Evolutionary conservation across 2,329 filamentous ascomycete species (phyloP), one percentile per base, ranked within the genome.

Genomic region (Zarea fungicola): DNA sequence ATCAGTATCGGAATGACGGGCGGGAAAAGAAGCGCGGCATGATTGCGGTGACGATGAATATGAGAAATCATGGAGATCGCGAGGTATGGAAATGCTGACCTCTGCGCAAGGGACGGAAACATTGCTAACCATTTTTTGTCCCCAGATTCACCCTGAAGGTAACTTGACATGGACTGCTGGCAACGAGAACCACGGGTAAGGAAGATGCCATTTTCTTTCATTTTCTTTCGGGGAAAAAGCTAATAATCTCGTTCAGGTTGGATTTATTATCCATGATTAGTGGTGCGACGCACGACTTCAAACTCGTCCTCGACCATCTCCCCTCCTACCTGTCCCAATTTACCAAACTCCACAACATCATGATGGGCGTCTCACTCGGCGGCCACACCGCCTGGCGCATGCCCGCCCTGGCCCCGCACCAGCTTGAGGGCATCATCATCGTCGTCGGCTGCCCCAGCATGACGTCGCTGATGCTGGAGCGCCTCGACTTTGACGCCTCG

Each of bases 401-500:
- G 19, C 29, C 44, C 1, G 34, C 44, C 8, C 5, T 32, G 1
- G 44, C 35, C 5, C 44, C 44, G 2, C 23, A 25, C 22, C 32
- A 41, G 26, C 28, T 48, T 5, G 25, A 40, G 13, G 44, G 21
- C 9, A 9, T 48, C 34, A 21, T 32, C 25, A 37, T 48, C 35
- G 44, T 48, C 5, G 44, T 48, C 16, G 44, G 44, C 21, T 48
- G 34, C 19, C 44, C 44, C 5, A 48, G 35, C 44, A 13, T 48
- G 18, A 32, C 44, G 13, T 29, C 44, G 21, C 35, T 48, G n/a
- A 34, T 48, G 9, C 26, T 48, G 10, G 34, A 29, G 8, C 14
- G 44, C 1, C 44, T 51, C 26, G 37, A 35, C 28, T 18, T 56
- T 46, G 46, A 54, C 43, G 42, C 44, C 43, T 29, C 44, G 19